Conservation (phyloP, 169 alveolate genomes). For the Plasmodium gonderi region DNA sequence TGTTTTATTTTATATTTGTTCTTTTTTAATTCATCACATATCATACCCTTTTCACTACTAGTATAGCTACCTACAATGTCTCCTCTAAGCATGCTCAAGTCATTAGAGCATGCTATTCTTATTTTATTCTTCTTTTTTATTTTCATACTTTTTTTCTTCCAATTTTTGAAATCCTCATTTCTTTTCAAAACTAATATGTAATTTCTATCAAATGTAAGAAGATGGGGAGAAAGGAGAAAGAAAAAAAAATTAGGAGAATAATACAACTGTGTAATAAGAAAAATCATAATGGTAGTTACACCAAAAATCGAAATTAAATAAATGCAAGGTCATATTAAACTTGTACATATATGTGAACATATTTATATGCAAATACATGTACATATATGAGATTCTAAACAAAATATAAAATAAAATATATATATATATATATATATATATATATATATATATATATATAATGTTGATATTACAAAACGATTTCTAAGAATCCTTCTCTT, state of each 20-base stretch:
- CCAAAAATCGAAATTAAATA: too few species aligned
- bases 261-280: not conserved
- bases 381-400: not conserved
- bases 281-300: too few species aligned
- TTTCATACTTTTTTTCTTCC: not conserved
- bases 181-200: conserved; percentile 20
- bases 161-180: conserved; percentile 6
- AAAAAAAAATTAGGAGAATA: not conserved
- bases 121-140: conserved; percentile 16
- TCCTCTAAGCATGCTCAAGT: conserved; percentile 11
- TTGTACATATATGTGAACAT: not conserved
- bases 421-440: too few species aligned
- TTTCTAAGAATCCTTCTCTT: conserved; percentile 60
- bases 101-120: conserved; percentile 12
- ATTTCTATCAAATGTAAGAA: conserved; percentile 16
- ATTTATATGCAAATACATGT: not conserved
- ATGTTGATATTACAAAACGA: conserved; percentile 42
- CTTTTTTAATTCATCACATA: not conserved
- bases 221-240: not conserved
- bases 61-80: conserved; percentile 59
- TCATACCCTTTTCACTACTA: conserved; percentile 44
- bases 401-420: too few species aligned
- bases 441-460: too few species aligned
- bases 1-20: not conserved
- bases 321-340: too few species aligned